Evolutionary conservation across 257 asterid species (phyloP), one percentile per base, ranked within the genome.

Genomic region (Salvia splendens): DNA sequence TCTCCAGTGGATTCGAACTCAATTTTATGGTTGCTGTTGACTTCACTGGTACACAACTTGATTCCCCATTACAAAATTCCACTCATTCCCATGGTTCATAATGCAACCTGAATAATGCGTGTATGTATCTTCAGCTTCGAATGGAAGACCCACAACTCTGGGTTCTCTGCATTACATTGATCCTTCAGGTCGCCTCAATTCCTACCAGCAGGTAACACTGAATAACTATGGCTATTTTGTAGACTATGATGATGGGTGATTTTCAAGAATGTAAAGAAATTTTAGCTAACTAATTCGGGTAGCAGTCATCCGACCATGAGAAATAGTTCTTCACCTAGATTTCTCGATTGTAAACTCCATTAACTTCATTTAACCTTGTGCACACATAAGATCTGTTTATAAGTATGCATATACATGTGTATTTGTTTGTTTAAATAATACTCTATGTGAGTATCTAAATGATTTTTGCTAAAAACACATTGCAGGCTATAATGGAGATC

Each of bases 1-100:
- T 91, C 58, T 86, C 96, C 55, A 86, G 89, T 73, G 97, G 96
- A 69, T 91, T 77, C 73, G 96, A 91, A 73, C 95, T 91, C 33
- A 84, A 74, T 73, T 91, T 91, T 74, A 88, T 86, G 95, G 95
- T 91, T 60, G 95, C 95, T 47, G 86, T 91, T 74, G 96, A 91
- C 80, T 91, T 88, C 79, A 91, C 96, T 32, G 97, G 96, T 87
- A 65, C 24, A 36, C 49, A 64, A 36, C 56, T 53, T 40, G 4
- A 55, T 56, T 5, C 61, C 55, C 41, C 2, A 35, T 57, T 56
- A 47, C 55, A 24, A 35, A 30, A 12, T 3, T 56, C 54, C 35
- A 33, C 50, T 53, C 51, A 14, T 30, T 47, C 61, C 52, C 45
- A 36, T 53, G 59, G 4, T 50, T 28, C 33, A 11, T 38, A 48